Evolutionary conservation across 164 flowering plant genomes (phyloP), one percentile per base, ranked within the genome.

Genomic region (Litsea cubeba): DNA sequence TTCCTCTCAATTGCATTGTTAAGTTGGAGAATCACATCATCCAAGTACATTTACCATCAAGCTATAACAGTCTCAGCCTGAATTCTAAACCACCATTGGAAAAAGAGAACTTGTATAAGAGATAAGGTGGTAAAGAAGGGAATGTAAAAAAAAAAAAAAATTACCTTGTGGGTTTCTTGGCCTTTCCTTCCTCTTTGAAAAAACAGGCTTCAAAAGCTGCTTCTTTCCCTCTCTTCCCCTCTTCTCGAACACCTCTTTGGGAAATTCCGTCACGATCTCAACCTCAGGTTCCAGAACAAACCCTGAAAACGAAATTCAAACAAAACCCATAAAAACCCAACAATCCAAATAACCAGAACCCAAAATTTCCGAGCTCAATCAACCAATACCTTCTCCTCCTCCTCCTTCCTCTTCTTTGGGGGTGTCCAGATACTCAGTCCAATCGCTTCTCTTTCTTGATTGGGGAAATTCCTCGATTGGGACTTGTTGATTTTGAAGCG

Each of bases 181-280:
- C 11, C 69, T 60, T 12, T 25, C 65, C 18, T 75, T 79, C 65
- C 84, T 84, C 58, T 82, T 81, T 6, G 86, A 26, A 70, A 81
- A 82, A 75, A 63, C 51, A n/a, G 87, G 87, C 64, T 75, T 88
- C 67, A 71, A 73, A 60, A 68, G 69, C 26, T 69, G 72, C 46
- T 65, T 74, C n/a, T 71, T 79, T 66, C 35, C 71, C 20, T 25
- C 23, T n/a, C 22, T 32, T 60, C 8, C 8, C 28, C n/a, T 24
- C 3, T 5, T 24, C 75, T 46, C 72, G 32, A 24, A 82, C 82
- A 80, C 22, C 71, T 84, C 88, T 12, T 63, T 74, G 1, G 93
- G 89, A 74, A 87, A 62, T 79, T 90, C 95, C 5, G 95, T 91
- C 75, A 86, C 87, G 71, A 89, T 40, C 74, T 79, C 89, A 74